A percentile compares a stretch with the other conserved stretches of the same genome.
These are phyloP conservation scores for Polyporus tsugae DNA, from an alignment of 1,284 basidiomycete genomes.

Conservation along the genomic window DNA sequence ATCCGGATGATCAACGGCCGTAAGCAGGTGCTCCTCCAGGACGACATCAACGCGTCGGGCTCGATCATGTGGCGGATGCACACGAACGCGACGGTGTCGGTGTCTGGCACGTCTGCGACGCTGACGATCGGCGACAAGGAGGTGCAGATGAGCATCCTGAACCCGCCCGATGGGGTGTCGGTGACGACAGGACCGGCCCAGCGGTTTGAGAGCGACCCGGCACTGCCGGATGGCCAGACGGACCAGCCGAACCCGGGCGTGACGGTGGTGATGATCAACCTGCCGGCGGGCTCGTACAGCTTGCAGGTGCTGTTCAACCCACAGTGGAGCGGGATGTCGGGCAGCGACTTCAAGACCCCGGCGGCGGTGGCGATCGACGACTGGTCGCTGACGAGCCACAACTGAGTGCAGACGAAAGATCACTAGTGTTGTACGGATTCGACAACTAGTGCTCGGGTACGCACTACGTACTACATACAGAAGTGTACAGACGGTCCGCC, in stretches of 20 bases:
- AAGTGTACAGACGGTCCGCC: conserved; percentile 4
- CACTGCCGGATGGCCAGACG: conserved; percentile 58
- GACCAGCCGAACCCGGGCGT: conserved; percentile 86
- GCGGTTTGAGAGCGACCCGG: conserved; percentile 67
- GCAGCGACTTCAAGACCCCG: conserved; percentile 72
- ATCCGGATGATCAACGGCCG: conserved; percentile 89
- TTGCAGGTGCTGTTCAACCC: conserved; percentile 88
- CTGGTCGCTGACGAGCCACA: conserved; percentile 82
- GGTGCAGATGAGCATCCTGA: conserved; percentile 59
- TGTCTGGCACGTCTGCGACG: conserved; percentile 67
- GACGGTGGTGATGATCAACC: conserved; percentile 79
- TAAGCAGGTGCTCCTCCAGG: conserved; percentile 91
- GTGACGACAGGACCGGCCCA: conserved; percentile 58
- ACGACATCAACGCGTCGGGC: conserved; percentile 74
- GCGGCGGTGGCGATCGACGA: conserved; percentile 67
- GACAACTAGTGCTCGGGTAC: conserved; percentile 3
- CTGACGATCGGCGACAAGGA: conserved; percentile 68
- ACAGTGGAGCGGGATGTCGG: conserved; percentile 74
- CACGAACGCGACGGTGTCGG: conserved; percentile 80
- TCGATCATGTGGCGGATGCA: conserved; percentile 93
- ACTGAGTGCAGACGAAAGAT: conserved; percentile 9
- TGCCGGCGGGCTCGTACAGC: conserved; percentile 75
- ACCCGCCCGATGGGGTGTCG: conserved; percentile 63
- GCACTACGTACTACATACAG: not conserved
- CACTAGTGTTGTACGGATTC: conserved; percentile 8